A percentile compares a stretch with the other conserved stretches of the same genome.
These are phyloP conservation scores for Phyllosticta capitalensis DNA, from an alignment of 2,329 filamentous ascomycete genomes.

Conservation along the genomic window DNA sequence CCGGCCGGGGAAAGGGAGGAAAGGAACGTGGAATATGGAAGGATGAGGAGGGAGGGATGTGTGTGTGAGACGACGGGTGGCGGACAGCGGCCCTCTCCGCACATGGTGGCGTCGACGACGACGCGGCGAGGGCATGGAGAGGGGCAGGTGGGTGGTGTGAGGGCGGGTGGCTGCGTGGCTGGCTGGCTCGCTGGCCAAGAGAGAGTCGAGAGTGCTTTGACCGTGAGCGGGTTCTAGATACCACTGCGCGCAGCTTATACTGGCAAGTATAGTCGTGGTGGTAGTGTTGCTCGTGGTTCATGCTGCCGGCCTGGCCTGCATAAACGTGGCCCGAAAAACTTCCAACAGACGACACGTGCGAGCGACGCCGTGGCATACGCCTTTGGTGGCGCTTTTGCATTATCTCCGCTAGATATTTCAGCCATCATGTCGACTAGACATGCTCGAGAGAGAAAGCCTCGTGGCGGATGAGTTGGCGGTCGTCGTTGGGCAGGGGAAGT, in stretches of 20 bases:
- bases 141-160: background rate
- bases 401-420: background rate
- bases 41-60: too few relatives aligned
- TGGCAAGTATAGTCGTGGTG: background rate
- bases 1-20: background rate
- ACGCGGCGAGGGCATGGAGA: too few relatives aligned
- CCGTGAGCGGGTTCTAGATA: too few relatives aligned
- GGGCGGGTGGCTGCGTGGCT: background rate
- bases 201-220: too few relatives aligned
- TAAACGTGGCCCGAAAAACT: background rate
- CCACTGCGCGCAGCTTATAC: too few relatives aligned
- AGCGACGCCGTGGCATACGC: background rate
- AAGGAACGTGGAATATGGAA: too few relatives aligned
- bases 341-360: background rate
- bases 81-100: background rate
- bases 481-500: background rate
- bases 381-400: background rate
- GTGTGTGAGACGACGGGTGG: background rate
- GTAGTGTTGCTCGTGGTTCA: background rate
- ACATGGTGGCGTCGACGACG: background rate
- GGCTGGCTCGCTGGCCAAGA: too few relatives aligned
- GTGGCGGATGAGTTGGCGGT: too few relatives aligned
- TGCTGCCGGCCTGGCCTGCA: background rate
- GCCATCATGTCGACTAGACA: background rate
- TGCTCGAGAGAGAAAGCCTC: background rate